Conservation (phyloP, 495 filamentous ascomycete genomes). For the Podospora fimiseda region DNA sequence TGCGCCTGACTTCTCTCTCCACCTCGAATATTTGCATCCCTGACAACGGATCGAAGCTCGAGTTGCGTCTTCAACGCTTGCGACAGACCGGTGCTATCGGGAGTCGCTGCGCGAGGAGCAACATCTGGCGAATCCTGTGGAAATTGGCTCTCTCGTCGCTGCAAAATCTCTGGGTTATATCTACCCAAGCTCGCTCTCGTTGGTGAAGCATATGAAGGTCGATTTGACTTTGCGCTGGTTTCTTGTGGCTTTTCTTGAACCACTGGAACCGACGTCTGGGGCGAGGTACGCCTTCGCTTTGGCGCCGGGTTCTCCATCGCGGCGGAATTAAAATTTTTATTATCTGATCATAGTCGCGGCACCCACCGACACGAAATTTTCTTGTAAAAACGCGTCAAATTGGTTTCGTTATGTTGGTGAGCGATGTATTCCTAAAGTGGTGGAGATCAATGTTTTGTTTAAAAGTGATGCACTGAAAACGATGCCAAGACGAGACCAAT, state of each 20-base stretch:
- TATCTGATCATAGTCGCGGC: slow-evolving; percentile 13
- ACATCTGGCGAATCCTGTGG: slow-evolving; percentile 24
- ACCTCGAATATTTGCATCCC: too few relatives aligned
- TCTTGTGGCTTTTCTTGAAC: slow-evolving; percentile 6
- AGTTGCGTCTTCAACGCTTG: slow-evolving; percentile 12
- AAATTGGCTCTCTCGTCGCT: slow-evolving; percentile 35
- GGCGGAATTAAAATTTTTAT: slow-evolving; percentile 4
- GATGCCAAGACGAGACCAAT: neutral
- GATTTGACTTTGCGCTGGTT: slow-evolving; percentile 13
- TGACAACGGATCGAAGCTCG: too few relatives aligned
- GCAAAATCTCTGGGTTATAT: slow-evolving; percentile 54
- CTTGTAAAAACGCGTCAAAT: slow-evolving; percentile 20
- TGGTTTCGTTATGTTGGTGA: slow-evolving; percentile 3
- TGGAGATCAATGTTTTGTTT: slow-evolving; percentile 9
- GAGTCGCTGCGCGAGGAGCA: slow-evolving; percentile 16
- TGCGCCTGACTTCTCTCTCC: too few relatives aligned
- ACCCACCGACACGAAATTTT: neutral
- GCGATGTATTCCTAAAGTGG: neutral
- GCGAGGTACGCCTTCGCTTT: slow-evolving; percentile 59
- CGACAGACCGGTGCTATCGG: slow-evolving; percentile 18
- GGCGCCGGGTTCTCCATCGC: slow-evolving; percentile 51
- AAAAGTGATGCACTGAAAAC: neutral
- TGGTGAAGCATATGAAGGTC: slow-evolving; percentile 59
- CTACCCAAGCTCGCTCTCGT: slow-evolving; percentile 58
- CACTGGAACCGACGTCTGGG: slow-evolving; percentile 32